These are phyloP conservation scores for Medakamo hakoo DNA, from an alignment of 139 green algal species.

Conservation along the genomic window DNA sequence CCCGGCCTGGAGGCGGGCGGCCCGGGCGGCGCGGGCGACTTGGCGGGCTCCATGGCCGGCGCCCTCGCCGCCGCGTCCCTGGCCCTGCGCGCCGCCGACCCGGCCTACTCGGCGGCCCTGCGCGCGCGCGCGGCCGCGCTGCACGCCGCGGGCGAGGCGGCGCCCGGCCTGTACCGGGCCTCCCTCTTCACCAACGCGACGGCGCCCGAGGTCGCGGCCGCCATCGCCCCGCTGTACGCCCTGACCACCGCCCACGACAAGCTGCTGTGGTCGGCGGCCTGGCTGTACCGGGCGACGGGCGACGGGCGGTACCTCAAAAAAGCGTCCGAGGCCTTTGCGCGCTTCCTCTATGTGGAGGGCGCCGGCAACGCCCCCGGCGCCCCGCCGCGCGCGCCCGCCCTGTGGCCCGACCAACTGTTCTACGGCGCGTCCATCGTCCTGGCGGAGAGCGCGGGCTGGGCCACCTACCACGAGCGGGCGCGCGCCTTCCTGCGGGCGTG, in stretches of 20 bases:
- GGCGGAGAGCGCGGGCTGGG: conserved; percentile 23
- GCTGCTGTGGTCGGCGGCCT: background rate
- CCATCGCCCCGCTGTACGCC: background rate
- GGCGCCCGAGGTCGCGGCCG: background rate
- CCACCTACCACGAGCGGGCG: conserved; percentile 24
- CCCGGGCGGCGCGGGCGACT: conserved; percentile 22
- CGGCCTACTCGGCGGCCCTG: conserved; percentile 22
- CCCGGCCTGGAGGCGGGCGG: conserved; percentile 33
- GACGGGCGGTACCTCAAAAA: background rate
- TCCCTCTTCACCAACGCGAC: too few species aligned
- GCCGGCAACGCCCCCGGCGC: too few species aligned
- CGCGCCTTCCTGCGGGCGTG: conserved; percentile 26
- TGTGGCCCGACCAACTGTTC: conserved; percentile 32
- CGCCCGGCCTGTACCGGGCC: conserved; percentile 6
- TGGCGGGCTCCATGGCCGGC: conserved; percentile 37
- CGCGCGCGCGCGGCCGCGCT: conserved; percentile 17
- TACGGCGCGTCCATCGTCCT: conserved; percentile 31
- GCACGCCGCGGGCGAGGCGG: conserved; percentile 14
- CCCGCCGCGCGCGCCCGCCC: too few species aligned
- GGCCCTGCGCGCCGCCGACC: conserved; percentile 19
- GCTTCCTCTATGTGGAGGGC: background rate
- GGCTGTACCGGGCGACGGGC: background rate
- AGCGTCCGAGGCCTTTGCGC: background rate
- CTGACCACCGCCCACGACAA: background rate
- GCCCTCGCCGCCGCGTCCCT: conserved; percentile 46